These are phyloP conservation scores for Fusarium sp. DNA, from an alignment of 2,329 filamentous ascomycete species.

Conservation along the genomic window DNA sequence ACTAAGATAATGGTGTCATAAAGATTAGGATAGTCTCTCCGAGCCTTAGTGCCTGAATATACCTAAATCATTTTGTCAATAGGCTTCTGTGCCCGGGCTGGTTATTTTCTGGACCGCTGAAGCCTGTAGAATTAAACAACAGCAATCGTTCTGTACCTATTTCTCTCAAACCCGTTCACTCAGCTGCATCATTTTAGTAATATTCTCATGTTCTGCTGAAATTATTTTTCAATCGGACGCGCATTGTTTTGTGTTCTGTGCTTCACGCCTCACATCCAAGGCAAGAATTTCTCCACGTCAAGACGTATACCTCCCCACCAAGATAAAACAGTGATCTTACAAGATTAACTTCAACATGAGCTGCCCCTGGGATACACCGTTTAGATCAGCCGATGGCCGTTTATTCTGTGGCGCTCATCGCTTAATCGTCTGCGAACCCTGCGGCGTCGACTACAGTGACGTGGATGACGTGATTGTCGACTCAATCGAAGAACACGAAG, in stretches of 20 bases:
- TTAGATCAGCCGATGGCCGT: too few relatives aligned
- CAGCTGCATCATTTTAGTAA: too few relatives aligned
- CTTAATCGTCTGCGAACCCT: neutral
- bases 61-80: too few relatives aligned
- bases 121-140: too few relatives aligned
- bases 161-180: too few relatives aligned
- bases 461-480: neutral
- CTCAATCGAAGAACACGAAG: neutral
- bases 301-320: rapidly evolving
- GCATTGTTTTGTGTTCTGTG: neutral
- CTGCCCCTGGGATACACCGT: neutral
- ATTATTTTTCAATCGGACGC: neutral
- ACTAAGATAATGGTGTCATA: too few relatives aligned
- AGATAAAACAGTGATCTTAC: neutral
- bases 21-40: too few relatives aligned
- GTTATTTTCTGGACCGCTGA: too few relatives aligned
- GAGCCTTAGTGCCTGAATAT: too few relatives aligned
- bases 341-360: neutral
- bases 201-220: too few relatives aligned
- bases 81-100: too few relatives aligned
- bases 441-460: neutral
- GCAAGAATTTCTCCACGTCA: neutral
- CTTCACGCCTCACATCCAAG: neutral
- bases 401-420: neutral
- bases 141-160: too few relatives aligned